Evolutionary conservation across 2,329 filamentous ascomycete species (phyloP).

Genomic region (Trichoderma oligosporum): DNA sequence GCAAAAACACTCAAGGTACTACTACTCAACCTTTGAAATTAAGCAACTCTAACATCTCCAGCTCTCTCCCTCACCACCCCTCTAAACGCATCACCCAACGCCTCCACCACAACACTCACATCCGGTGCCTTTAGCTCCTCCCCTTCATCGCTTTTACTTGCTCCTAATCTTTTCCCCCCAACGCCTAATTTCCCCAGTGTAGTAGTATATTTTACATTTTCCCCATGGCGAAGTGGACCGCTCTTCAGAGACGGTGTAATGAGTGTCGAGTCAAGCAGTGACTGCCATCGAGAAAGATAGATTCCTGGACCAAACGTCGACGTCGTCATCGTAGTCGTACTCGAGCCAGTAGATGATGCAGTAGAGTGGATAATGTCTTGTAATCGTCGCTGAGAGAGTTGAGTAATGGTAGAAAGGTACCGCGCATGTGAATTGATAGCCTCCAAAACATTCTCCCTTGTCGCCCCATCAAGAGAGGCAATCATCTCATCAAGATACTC

Average conservation of each 20-base stretch:
- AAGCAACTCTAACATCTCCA: neutral
- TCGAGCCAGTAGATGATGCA: neutral
- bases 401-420: constrained; percentile 56
- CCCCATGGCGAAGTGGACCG: constrained; percentile 50
- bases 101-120: constrained; percentile 31
- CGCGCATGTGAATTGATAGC: constrained; percentile 57
- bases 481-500: constrained; percentile 42
- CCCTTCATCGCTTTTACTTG: neutral
- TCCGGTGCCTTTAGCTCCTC: constrained; percentile 25
- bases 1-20: neutral
- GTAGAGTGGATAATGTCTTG: constrained; percentile 48
- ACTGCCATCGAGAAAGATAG: constrained; percentile 69
- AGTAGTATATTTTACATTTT: constrained; percentile 45
- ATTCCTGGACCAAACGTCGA: constrained; percentile 61
- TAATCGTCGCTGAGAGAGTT: constrained; percentile 52
- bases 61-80: constrained; percentile 40
- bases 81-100: constrained; percentile 40
- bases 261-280: constrained; percentile 63
- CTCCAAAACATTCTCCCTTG: constrained; percentile 44
- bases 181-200: constrained; percentile 44
- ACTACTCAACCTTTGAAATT: neutral
- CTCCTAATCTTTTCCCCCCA: constrained; percentile 23
- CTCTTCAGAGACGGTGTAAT: constrained; percentile 55
- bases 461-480: constrained; percentile 42
- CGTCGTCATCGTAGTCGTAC: neutral